Evolutionary conservation across 2,329 filamentous ascomycete genomes (phyloP).

Genomic region (Incumbomyces delicatus): DNA sequence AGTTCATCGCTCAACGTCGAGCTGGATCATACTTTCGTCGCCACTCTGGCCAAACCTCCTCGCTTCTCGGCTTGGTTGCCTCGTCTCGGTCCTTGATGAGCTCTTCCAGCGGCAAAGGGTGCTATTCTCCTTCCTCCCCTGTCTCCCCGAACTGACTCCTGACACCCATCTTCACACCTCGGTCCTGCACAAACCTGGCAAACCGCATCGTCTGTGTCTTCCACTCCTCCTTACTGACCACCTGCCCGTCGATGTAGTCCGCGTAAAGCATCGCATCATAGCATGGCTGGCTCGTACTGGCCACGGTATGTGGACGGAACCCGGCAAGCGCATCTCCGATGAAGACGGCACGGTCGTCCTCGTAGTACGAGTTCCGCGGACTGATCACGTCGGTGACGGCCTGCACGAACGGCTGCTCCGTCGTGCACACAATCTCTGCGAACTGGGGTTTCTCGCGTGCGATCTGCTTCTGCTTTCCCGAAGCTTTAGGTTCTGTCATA

Average conservation of each 20-base stretch:
- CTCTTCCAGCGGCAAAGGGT: conserved; percentile 10
- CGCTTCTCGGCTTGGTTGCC: conserved; percentile 12
- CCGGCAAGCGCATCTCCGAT: conserved; percentile 36
- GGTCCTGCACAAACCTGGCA: conserved; percentile 11
- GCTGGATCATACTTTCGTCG: too few relatives aligned
- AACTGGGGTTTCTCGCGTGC: conserved; percentile 29
- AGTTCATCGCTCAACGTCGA: too few relatives aligned
- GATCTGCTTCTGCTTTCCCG: conserved; percentile 27
- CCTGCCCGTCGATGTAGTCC: conserved; percentile 18
- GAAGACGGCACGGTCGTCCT: conserved; percentile 24
- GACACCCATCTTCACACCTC: conserved; percentile 13
- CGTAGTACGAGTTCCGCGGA: conserved; percentile 1
- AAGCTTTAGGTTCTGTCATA: conserved; percentile 22
- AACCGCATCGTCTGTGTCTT: conserved; percentile 18
- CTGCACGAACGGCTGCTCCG: conserved; percentile 32
- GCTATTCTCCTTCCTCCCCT: background rate
- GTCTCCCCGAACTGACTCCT: conserved; percentile 11
- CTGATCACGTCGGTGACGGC: conserved; percentile 13
- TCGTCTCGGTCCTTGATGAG: conserved; percentile 13
- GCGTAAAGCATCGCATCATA: conserved; percentile 20
- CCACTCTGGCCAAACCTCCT: conserved; percentile 15
- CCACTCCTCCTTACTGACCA: conserved; percentile 14
- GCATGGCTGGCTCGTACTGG: conserved; percentile 33
- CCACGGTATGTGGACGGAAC: conserved; percentile 37
- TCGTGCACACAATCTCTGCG: conserved; percentile 32